Base-by-base conservation (phyloP, 2,329 filamentous ascomycete species). In the Paracamarosporium sp. region DNA sequence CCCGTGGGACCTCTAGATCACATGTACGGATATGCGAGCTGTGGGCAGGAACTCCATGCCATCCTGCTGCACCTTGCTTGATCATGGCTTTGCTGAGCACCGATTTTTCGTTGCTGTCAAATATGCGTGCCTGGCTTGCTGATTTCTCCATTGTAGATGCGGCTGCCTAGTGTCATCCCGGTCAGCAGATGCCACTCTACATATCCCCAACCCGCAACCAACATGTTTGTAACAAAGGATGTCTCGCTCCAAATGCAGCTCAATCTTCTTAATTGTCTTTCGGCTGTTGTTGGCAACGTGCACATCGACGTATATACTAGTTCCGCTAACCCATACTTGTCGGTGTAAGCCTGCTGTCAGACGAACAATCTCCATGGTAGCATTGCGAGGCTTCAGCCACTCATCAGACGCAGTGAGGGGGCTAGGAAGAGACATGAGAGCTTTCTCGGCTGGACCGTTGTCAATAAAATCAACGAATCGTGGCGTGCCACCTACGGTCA, bases 251-350 rank as follows among this genome's bases (percentile, higher is more conserved):
- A 85, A 65, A 44, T 82, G 80, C 35, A 85, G 66, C 53, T 85
- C 82, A 27, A 85, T 75, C 54, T 76, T 82, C 61, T 78, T 83
- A 54, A 85, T 74, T 0, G 67, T 70, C 63, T 82, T 85, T 30
- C 77, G 78, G 58, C 78, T 83, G 40, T 78, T 79, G 64, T 85
- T 85, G 38, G 74, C 72, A 35, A 85, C 74, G 54, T 84, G 81
- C 3, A 85, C 76, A 60, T 86, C 83, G 15, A 83, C 80, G 58
- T 85, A 85, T 31, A 85, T 80, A 61, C 76, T 82, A 22, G 81
- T 82, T 15, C 83, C 83, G 61, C 82, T 85, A 53, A 86, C 82
- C 83, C 83, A 86, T 27, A 84, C 83, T 68, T 85, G 83, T n/a
- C 83, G 79, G 66, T 85, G 83, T 8, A 85, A 65, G 6, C 82